Conservation (phyloP, 306 rosid genomes). For the Cicer yamashitae region DNA sequence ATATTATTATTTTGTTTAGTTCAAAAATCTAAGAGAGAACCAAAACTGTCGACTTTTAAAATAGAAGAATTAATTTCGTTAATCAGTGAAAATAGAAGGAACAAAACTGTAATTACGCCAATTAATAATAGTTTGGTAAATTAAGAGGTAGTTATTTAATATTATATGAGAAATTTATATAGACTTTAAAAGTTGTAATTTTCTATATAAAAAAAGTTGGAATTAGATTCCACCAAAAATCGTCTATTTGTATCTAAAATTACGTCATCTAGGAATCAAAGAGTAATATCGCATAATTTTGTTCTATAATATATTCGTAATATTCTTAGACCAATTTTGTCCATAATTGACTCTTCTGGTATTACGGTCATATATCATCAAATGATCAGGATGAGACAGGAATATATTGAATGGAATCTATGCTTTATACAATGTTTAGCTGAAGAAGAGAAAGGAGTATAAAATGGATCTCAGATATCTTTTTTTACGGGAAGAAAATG, state of each 20-base stretch:
- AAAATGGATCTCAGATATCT: conserved; percentile 11
- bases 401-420: conserved; percentile 32
- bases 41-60: no score
- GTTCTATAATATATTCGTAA: conserved; percentile 24
- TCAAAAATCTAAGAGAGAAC: no score
- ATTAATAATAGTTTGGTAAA: background rate
- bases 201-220: background rate
- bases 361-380: no score
- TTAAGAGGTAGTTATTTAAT: background rate
- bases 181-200: background rate
- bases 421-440: conserved; percentile 27
- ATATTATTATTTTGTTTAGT: no score
- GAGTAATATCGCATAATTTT: conserved; percentile 26
- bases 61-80: no score
- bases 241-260: conserved; percentile 1
- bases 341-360: conserved; percentile 3
- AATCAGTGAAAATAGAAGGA: no score
- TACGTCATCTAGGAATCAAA: conserved; percentile 36
- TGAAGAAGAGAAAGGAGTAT: conserved; percentile 23
- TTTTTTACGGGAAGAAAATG: background rate
- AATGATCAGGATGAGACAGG: conserved; percentile 4
- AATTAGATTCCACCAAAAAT: conserved; percentile 38
- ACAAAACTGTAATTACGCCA: no score
- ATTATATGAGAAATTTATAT: background rate
- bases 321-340: conserved; percentile 20